Evolutionary conservation across 1,284 basidiomycete genomes (phyloP), one percentile per base, ranked within the genome.

Genomic region (Malassezia globosa): DNA sequence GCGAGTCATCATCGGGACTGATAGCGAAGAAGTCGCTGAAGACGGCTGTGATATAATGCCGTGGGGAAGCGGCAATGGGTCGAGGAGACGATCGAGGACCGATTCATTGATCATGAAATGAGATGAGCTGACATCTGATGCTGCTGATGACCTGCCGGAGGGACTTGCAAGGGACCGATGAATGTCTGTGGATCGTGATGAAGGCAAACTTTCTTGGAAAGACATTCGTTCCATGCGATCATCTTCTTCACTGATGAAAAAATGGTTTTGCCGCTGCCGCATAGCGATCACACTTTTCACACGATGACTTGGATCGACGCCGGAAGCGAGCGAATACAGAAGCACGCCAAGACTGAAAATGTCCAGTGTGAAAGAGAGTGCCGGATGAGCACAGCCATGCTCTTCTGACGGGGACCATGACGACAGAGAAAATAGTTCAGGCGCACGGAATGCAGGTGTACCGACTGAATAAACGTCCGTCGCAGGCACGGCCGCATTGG

Each of bases 371-470:
- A 52, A 69, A 6, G 60, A 63, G 29, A 69, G 58, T 5, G 50
- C 50, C 2, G 50, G 50, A 35, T 52, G 61, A 2, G 60, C 66
- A 37, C 57, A 61, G 21, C 55, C 59, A 37, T 59, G 60, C 21
- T 62, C 50, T 37, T 69, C 64, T 23, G 61, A 51, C 6, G 61
- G 61, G 23, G 51, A 63, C 33, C 59, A 63, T 23, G 59, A 55
- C 13, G 39, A 54, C 18, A 54, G 56, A 6, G 55, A 51, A n/a
- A 60, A 62, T 14, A 70, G 54, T 39, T 70, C 67, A 4, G 67
- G 67, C 14, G 67, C 67, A 23, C 63, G 58, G 45, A 66, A 70
- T 1, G 66, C 63, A 10, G 66, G 66, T 18, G 67, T 70, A 11
- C 67, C 67, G n/a, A 69, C 46, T 0, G 64, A 63, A 2, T 60